Evolutionary conservation across 768 basidiomycete species (phyloP).

Genomic region (Mycena capillaripes): DNA sequence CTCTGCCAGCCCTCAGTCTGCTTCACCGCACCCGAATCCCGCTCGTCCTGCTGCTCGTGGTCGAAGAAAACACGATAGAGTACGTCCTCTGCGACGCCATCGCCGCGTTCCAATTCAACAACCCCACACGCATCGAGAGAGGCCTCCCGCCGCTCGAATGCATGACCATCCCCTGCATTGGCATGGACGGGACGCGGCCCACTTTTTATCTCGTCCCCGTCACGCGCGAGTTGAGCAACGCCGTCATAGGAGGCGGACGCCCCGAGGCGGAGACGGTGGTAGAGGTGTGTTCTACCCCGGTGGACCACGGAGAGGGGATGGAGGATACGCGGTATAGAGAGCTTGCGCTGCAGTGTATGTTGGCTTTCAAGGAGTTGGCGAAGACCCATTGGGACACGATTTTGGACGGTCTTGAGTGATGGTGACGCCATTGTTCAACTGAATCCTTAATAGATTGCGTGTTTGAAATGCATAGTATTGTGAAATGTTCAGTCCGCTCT

Average conservation of each 20-base stretch:
- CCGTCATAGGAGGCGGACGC: constrained; percentile 42
- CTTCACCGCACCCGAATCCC: constrained; percentile 32
- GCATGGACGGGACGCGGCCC: constrained; percentile 50
- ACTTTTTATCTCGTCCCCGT: constrained; percentile 53
- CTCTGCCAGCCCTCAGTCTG: constrained; percentile 47
- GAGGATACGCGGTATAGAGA: constrained; percentile 43
- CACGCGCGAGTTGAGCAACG: constrained; percentile 46
- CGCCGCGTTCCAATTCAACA: constrained; percentile 50
- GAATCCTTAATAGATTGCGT: too few species aligned
- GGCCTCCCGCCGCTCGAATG: constrained; percentile 37
- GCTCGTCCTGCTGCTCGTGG: constrained; percentile 41
- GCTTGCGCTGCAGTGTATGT: constrained; percentile 44
- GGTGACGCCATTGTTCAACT: too few species aligned
- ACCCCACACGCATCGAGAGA: constrained; percentile 35
- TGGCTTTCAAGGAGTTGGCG: constrained; percentile 48
- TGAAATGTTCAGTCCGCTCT: too few species aligned
- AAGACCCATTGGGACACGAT: constrained; percentile 43
- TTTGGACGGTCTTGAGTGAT: constrained; percentile 33
- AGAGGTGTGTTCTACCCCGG: constrained; percentile 43
- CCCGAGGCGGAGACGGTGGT: constrained; percentile 41
- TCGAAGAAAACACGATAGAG: constrained; percentile 35
- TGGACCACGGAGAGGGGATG: constrained; percentile 46
- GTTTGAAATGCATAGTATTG: too few species aligned
- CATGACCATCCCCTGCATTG: constrained; percentile 52
- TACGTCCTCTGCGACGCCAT: constrained; percentile 49